Base-by-base conservation (phyloP, 1,284 basidiomycete species). In the Ustilago vetiveriae region DNA sequence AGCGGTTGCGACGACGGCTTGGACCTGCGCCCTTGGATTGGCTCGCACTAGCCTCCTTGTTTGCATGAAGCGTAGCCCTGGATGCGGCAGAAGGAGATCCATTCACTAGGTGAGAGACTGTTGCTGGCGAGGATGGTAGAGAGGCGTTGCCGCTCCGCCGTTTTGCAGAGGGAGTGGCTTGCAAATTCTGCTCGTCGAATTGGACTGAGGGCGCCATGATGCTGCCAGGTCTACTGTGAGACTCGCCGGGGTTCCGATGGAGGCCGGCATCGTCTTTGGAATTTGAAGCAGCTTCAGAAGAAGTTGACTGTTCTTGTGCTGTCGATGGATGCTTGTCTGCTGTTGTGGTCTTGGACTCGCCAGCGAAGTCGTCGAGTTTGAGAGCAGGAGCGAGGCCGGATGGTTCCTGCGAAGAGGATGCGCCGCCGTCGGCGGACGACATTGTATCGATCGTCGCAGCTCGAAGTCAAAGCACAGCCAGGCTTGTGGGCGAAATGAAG, bases 141-240 rank as follows among this genome's bases (percentile, higher is more conserved):
- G 63, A 58, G 4, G 56, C 42, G 14, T 59, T 66, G 47, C 51
- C 56, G 27, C 55, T 40, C 33, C 56, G 45, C 7, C 63, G 33
- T n/a, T 63, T 57, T 13, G 45, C 41, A 9, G 68, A 58, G 7
- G 68, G 63, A 3, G 57, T 58, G 8, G 63, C 57, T 16, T 57
- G 58, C 21, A 66, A 47, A 19, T 27, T 71, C 45, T 66, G 68
- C 41, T 71, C 68, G 54, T 71, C 68, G 33, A 71, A 71, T 40
- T 71, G 68, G 4, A 71, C 68, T 19, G 63, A 62, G 17, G 68
- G 68, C 10, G 54, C 47, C 44, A 52, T 42, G 52, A 60, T 46
- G 60, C 51, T 65, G 42, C 32, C 37, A 7, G 53, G 50, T 21
- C 51, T 47, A 37, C 51, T 57, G 35, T 57, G 43, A 27, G 32